phyloP scores from a whole-genome alignment of 2,329 filamentous ascomycete species.

The Aspergillus felis region DNA sequence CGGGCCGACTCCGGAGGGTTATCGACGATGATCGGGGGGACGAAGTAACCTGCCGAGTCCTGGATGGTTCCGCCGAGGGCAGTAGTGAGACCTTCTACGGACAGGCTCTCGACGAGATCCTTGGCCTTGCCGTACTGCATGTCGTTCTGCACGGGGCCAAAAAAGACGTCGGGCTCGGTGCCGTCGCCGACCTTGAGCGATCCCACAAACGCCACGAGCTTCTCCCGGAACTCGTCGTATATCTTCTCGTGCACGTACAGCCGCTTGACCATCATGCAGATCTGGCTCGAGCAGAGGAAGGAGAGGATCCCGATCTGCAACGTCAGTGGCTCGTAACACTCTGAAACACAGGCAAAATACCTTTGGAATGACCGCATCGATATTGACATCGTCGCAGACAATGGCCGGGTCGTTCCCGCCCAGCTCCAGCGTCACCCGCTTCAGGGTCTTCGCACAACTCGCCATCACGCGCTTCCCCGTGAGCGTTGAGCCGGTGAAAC shows the following conservation, averaged over 20 bases:
- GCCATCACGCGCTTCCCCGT: slow-evolving; percentile 51
- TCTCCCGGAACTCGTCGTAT: slow-evolving; percentile 53
- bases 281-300: slow-evolving; percentile 53
- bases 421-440: slow-evolving; percentile 51
- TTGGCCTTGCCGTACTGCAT: slow-evolving; percentile 62
- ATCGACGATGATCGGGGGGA: slow-evolving; percentile 57
- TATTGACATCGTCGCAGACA: slow-evolving; percentile 51
- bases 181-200: slow-evolving; percentile 36
- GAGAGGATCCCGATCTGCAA: slow-evolving; percentile 43
- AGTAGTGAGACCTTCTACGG: slow-evolving; percentile 51
- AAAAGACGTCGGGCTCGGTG: slow-evolving; percentile 44
- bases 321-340: neutral
- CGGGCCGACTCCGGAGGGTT: slow-evolving; percentile 54
- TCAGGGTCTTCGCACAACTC: slow-evolving; percentile 49
- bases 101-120: slow-evolving; percentile 53
- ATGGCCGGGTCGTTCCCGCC: slow-evolving; percentile 57
- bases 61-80: slow-evolving; percentile 47
- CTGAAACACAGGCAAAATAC: slow-evolving; percentile 9
- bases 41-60: slow-evolving; percentile 52
- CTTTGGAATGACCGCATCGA: slow-evolving; percentile 42
- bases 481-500: slow-evolving; percentile 54
- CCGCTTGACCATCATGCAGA: slow-evolving; percentile 56
- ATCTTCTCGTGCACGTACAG: slow-evolving; percentile 60
- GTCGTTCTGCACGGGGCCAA: slow-evolving; percentile 61
- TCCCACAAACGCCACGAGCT: slow-evolving; percentile 45